phyloP scores from a whole-genome alignment of 345 rosid genomes.

The Eucalyptus polyanthemos region DNA sequence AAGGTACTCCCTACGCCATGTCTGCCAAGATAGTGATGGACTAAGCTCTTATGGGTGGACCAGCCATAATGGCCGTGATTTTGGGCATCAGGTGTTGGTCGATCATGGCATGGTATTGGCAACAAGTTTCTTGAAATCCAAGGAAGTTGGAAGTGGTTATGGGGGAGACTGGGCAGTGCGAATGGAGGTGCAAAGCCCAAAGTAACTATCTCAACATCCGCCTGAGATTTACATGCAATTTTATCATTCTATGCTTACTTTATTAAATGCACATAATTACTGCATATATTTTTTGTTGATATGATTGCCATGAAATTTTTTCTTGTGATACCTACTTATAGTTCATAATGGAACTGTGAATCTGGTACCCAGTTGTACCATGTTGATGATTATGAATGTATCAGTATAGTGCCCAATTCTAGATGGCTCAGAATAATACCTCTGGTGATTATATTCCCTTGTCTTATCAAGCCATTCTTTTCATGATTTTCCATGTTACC shows the following conservation, averaged over 20 bases:
- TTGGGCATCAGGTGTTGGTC: slow-evolving; percentile 59
- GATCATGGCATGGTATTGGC: slow-evolving; percentile 57
- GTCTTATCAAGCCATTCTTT: not conserved
- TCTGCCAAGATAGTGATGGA: slow-evolving; percentile 68
- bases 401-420: not conserved
- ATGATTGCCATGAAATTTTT: not conserved
- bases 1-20: slow-evolving; percentile 53
- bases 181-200: slow-evolving; percentile 29
- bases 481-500: not conserved
- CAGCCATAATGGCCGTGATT: slow-evolving; percentile 82
- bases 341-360: not conserved
- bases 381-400: not conserved
- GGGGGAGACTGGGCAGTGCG: slow-evolving; percentile 96
- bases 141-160: slow-evolving; percentile 58
- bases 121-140: slow-evolving; percentile 78
- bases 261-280: not conserved
- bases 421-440: not conserved
- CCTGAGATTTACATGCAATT: not conserved
- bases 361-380: not conserved
- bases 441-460: not conserved
- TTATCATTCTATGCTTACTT: not conserved
- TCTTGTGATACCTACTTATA: not conserved
- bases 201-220: slow-evolving; percentile 18
- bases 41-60: slow-evolving; percentile 76
- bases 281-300: not conserved